These are phyloP conservation scores for Trichoderma sp. DNA, from an alignment of 2,329 filamentous ascomycete genomes.

Conservation along the genomic window DNA sequence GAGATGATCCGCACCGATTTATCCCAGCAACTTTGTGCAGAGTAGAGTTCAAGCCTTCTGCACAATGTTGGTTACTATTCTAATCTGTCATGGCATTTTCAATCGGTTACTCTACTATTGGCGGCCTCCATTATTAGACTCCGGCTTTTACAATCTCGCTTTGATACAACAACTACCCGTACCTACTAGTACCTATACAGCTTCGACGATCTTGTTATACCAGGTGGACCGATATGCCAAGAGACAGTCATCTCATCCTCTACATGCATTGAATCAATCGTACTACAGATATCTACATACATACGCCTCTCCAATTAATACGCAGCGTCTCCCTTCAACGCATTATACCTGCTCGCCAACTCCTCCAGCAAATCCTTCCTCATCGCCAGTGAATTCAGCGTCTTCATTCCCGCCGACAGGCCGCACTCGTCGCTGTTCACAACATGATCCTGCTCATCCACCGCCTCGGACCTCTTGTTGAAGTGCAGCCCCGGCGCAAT, in stretches of 20 bases:
- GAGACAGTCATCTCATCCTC: background rate
- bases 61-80: background rate
- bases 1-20: background rate
- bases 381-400: conserved; percentile 33
- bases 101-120: background rate
- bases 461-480: conserved; percentile 35
- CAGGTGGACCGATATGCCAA: background rate
- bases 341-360: conserved; percentile 28
- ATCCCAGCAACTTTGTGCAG: background rate
- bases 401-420: conserved; percentile 33
- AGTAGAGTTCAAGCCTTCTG: background rate
- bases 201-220: background rate
- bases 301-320: background rate
- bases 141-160: background rate
- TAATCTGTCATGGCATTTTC: background rate
- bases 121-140: conserved; percentile 21
- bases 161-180: background rate
- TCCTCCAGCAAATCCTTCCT: conserved; percentile 33
- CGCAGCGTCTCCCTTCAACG: background rate
- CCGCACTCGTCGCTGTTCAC: conserved; percentile 36
- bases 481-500: conserved; percentile 40
- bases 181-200: too few relatives aligned
- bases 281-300: background rate
- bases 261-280: background rate
- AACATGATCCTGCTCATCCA: conserved; percentile 25